A percentile compares a stretch with the other conserved stretches of the same genome.
phyloP scores from a whole-genome alignment of 1,139 yeast species.

The Hyphopichia pseudoburtonii region DNA sequence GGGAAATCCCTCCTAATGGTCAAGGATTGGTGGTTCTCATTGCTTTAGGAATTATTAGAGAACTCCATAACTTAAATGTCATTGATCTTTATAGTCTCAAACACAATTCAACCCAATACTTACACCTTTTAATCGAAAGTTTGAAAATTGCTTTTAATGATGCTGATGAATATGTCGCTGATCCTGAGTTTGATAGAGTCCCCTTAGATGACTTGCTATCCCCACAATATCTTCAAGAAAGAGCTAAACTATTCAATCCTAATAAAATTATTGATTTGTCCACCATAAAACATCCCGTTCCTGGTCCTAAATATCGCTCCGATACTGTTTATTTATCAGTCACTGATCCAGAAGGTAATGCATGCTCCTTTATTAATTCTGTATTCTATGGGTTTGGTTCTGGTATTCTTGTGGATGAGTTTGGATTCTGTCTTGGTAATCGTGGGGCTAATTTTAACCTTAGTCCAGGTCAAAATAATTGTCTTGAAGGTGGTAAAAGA shows the following conservation, averaged over 20 bases:
- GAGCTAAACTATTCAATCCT: conserved; percentile 49
- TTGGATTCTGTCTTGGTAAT: conserved; percentile 74
- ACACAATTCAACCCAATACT: conserved; percentile 72
- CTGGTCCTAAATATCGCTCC: conserved; percentile 62
- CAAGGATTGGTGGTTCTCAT: conserved; percentile 74
- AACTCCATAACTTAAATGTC: conserved; percentile 47
- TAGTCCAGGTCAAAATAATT: conserved; percentile 56
- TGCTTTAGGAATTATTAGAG: conserved; percentile 64
- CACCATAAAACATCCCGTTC: conserved; percentile 52
- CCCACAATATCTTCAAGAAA: conserved; percentile 44
- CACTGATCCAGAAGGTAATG: conserved; percentile 72
- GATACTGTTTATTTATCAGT: conserved; percentile 79
- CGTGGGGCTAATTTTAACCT: conserved; percentile 77
- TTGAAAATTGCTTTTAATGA: conserved; percentile 74
- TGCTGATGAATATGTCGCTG: conserved; percentile 73
- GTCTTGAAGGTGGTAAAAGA: conserved; percentile 67
- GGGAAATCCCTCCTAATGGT: conserved; percentile 86
- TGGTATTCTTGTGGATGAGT: conserved; percentile 64
- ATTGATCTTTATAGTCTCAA: conserved; percentile 46
- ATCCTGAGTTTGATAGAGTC: conserved; percentile 47
- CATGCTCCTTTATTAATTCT: conserved; percentile 80
- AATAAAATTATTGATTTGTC: conserved; percentile 41
- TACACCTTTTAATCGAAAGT: conserved; percentile 69
- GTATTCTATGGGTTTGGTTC: conserved; percentile 73
- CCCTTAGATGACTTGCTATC: conserved; percentile 37